These are phyloP conservation scores for Neohortaea acidophila DNA, from an alignment of 495 filamentous ascomycete species.

Conservation along the genomic window DNA sequence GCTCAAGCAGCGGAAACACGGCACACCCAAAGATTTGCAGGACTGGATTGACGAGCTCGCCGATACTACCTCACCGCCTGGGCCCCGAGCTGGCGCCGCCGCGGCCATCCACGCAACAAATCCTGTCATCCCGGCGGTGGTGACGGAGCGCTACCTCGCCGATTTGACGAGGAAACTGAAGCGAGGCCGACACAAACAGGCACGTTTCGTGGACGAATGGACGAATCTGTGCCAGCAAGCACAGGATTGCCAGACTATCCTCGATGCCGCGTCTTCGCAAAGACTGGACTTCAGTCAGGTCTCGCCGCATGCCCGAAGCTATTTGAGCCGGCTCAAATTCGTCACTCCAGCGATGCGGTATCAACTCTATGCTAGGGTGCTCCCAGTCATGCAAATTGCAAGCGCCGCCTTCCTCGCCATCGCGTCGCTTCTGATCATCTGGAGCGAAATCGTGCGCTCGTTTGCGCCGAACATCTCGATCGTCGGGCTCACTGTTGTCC, in stretches of 20 bases:
- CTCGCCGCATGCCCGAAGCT: slow-evolving; percentile 32
- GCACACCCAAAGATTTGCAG: slow-evolving; percentile 62
- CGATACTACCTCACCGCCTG: slow-evolving; percentile 54
- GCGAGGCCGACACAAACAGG: slow-evolving; percentile 65
- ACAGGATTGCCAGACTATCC: slow-evolving; percentile 57
- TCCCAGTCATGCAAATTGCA: slow-evolving; percentile 48
- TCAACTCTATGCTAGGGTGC: slow-evolving; percentile 50
- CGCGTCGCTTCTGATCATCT: slow-evolving; percentile 70
- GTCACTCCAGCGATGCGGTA: slow-evolving; percentile 82
- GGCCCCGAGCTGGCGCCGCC: slow-evolving; percentile 31
- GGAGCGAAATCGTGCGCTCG: slow-evolving; percentile 79
- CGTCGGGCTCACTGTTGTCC: slow-evolving; percentile 71
- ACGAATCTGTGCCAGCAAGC: slow-evolving; percentile 58
- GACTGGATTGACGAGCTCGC: slow-evolving; percentile 92
- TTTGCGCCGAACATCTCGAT: slow-evolving; percentile 60
- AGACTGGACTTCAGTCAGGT: slow-evolving; percentile 56
- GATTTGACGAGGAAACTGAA: slow-evolving; percentile 69
- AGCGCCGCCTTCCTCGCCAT: slow-evolving; percentile 49
- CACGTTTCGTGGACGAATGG: slow-evolving; percentile 76
- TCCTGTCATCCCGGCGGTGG: slow-evolving; percentile 53
- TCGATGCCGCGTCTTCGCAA: slow-evolving; percentile 70
- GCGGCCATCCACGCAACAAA: slow-evolving; percentile 24
- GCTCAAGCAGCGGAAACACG: slow-evolving; percentile 65
- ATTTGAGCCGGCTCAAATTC: slow-evolving; percentile 39
- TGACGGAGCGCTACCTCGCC: slow-evolving; percentile 85